A percentile compares a stretch with the other conserved stretches of the same genome.
These are phyloP conservation scores for Nemophila menziesii DNA, from an alignment of 257 asterid genomes.

Conservation along the genomic window DNA sequence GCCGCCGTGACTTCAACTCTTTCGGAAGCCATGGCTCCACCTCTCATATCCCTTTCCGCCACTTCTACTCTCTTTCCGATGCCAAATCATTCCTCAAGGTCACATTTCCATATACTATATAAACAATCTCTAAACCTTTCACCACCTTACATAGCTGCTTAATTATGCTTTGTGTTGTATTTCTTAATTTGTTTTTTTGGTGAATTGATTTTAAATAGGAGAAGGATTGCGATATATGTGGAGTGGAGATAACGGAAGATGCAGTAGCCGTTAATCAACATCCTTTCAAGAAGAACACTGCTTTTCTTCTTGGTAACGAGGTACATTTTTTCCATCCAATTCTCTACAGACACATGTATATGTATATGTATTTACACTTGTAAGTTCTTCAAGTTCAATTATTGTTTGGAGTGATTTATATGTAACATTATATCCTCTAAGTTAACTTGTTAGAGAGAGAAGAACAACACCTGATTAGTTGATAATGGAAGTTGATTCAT, in stretches of 20 bases:
- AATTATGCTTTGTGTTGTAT: too few relatives aligned
- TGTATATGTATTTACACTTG: neutral
- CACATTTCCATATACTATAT: neutral
- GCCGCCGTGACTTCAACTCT: constrained; percentile 88
- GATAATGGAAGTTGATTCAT: too few relatives aligned
- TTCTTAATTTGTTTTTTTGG: neutral
- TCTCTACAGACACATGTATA: neutral
- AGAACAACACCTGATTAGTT: neutral
- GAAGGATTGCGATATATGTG: constrained; percentile 83
- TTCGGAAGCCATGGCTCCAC: constrained; percentile 97
- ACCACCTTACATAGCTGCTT: too few relatives aligned
- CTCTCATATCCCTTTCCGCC: constrained; percentile 69
- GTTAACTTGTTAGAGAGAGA: neutral
- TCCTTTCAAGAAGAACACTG: constrained; percentile 87
- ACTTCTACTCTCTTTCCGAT: constrained; percentile 65
- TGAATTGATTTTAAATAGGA: constrained; percentile 31
- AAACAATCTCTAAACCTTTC: too few relatives aligned
- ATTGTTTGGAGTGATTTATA: too few relatives aligned
- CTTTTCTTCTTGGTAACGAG: constrained; percentile 97
- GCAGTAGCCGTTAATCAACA: constrained; percentile 67
- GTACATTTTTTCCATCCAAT: constrained; percentile 20
- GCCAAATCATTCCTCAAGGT: constrained; percentile 79
- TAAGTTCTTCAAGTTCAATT: too few relatives aligned
- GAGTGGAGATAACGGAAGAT: constrained; percentile 83
- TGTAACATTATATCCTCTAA: too few relatives aligned